Base-by-base conservation (phyloP, 306 rosid genomes). In the Lupinus albus region DNA sequence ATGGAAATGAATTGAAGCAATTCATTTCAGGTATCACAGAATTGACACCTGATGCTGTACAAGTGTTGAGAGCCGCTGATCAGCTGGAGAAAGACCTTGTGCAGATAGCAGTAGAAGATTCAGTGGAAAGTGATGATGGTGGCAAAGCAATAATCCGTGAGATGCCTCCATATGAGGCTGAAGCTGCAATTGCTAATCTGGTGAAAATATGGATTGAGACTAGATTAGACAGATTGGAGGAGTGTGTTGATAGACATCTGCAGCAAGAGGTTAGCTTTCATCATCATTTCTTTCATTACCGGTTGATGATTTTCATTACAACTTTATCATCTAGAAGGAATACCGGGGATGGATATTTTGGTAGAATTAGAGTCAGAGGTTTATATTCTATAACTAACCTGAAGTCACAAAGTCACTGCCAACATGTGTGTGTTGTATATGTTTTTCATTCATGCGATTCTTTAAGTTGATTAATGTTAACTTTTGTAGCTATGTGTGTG, bases 71-170 rank as follows among this genome's bases (percentile, higher is more conserved):
- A 82, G 97, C 97, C 5, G 91, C 99, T 15, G 97, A 93, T 66
- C 92, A 93, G 90, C 81, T 93, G 77, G 99, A 93, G 91, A 93
- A 88, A 76, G 94, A 93, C 81, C 99, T 93, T 66, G 99, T 90
- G 71, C 94, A 80, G 67, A 88, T 93, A 73, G 97, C 99, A 20
- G 97, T 89, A 42, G 91, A 86, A 77, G 99, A 93, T 81, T 89
- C 99, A 3, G 99, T 90, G 15, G 99, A 89, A 45, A 90, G 97
- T 57, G 97, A 93, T 12, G 99, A 93, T 46, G 99, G 99, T 58
- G 99, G 97, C 55, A 93, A 93, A 82, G 97, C 94, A 73, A 86
- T 93, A 80, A 93, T 93, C 65, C 97, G 99, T 13, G 99, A 93
- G 85, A 89, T 93, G 99, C 97, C 97, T 71, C 97, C 99, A 56